These are phyloP conservation scores for Cynanchum wilfordii DNA, from an alignment of 257 asterid genomes.

Conservation along the genomic window DNA sequence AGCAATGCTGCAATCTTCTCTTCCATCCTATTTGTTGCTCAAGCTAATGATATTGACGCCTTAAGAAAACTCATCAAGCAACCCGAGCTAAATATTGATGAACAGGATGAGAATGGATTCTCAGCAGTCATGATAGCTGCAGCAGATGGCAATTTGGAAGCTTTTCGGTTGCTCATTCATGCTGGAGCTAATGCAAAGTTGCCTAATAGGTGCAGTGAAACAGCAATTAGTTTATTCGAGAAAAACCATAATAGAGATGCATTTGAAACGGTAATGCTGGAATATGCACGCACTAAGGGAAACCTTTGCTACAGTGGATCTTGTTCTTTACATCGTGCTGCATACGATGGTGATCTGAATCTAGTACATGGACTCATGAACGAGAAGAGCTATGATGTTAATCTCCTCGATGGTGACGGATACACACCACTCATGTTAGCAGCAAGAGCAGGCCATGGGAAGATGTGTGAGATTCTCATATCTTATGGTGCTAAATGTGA, in stretches of 20 bases:
- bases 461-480: constrained; percentile 45
- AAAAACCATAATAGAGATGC: constrained; percentile 48
- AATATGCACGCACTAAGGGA: constrained; percentile 24
- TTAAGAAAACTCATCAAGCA: constrained; percentile 35
- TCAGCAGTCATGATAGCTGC: constrained; percentile 65
- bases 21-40: constrained; percentile 38
- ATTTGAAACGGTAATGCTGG: constrained; percentile 38
- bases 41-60: constrained; percentile 47
- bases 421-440: constrained; percentile 67
- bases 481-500: constrained; percentile 45
- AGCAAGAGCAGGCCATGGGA: constrained; percentile 40
- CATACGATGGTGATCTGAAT: constrained; percentile 28
- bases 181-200: constrained; percentile 48
- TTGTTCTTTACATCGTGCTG: constrained; percentile 40
- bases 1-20: constrained; percentile 44
- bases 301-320: constrained; percentile 19
- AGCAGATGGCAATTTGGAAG: constrained; percentile 44
- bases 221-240: constrained; percentile 46
- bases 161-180: constrained; percentile 45
- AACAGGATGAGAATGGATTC: constrained; percentile 50
- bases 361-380: constrained; percentile 25
- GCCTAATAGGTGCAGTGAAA: constrained; percentile 45
- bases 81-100: constrained; percentile 41
- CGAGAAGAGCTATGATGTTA: constrained; percentile 22
- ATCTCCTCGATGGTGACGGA: constrained; percentile 44